These are phyloP conservation scores for Cutaneotrichosporon curvatum DNA, from an alignment of 1,284 basidiomycete species.

Conservation along the genomic window DNA sequence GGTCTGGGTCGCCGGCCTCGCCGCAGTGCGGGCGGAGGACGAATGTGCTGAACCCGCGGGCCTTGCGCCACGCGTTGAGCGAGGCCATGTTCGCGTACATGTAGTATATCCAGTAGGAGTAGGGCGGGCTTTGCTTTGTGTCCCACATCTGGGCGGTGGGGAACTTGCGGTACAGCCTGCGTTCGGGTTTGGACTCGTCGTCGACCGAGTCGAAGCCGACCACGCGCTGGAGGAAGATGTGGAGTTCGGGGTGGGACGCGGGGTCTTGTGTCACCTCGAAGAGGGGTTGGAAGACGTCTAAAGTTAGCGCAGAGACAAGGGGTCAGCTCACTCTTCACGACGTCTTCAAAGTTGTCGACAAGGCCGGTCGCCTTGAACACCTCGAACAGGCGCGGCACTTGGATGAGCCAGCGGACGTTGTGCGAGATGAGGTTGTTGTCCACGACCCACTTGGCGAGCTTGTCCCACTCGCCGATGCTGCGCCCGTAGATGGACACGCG, in stretches of 20 bases:
- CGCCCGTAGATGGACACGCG: conserved; percentile 90
- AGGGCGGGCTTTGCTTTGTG: conserved; percentile 81
- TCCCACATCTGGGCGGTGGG: conserved; percentile 90
- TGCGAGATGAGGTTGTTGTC: conserved; percentile 89
- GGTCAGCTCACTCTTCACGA: conserved; percentile 69
- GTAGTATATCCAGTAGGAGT: conserved; percentile 96
- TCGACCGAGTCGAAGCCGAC: conserved; percentile 96
- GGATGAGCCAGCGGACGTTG: conserved; percentile 97
- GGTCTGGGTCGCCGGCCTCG: conserved; percentile 97
- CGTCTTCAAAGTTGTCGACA: conserved; percentile 81
- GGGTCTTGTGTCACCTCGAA: conserved; percentile 97
- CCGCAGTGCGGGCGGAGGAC: conserved; percentile 95
- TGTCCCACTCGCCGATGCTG: conserved; percentile 82
- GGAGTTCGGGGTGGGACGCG: conserved; percentile 80
- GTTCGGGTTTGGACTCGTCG: conserved; percentile 91
- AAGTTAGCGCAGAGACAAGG: background rate
- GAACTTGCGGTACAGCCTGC: conserved; percentile 89
- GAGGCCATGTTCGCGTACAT: conserved; percentile 96
- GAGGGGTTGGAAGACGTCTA: conserved; percentile 86
- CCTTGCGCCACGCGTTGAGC: conserved; percentile 83
- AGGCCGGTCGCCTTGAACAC: conserved; percentile 88
- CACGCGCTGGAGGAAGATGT: conserved; percentile 91
- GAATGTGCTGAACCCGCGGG: conserved; percentile 90
- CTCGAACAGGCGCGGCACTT: conserved; percentile 91
- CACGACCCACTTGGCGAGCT: conserved; percentile 93